phyloP scores from a whole-genome alignment of 2,329 filamentous ascomycete genomes.

The Cordyceps javanica region DNA sequence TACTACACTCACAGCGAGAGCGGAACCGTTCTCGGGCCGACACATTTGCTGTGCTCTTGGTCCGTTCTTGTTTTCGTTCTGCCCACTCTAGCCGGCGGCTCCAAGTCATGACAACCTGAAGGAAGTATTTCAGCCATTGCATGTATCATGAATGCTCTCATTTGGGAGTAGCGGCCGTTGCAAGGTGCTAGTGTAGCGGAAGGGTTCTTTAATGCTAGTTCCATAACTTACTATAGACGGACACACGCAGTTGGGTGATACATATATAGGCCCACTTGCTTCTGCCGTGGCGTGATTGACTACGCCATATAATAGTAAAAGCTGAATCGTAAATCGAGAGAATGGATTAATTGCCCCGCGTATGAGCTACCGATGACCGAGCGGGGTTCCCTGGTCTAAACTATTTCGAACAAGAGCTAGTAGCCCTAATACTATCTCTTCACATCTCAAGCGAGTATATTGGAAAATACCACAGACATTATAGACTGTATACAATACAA shows the following conservation, averaged over 20 bases:
- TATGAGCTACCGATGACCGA: not conserved
- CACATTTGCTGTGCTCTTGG: not conserved
- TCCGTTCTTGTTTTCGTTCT: not conserved
- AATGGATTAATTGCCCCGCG: not conserved
- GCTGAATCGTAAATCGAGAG: not conserved
- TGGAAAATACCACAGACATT: too few species aligned
- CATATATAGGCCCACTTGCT: not conserved
- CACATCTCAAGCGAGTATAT: too few species aligned
- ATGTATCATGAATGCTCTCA: not conserved
- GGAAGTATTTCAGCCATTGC: too few species aligned
- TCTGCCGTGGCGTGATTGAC: too few species aligned
- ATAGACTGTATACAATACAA: too few species aligned
- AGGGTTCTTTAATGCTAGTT: not conserved
- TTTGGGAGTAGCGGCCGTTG: constrained; percentile 5
- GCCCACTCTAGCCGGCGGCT: too few species aligned
- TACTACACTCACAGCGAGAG: not conserved
- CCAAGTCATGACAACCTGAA: too few species aligned
- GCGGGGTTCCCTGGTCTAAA: not conserved
- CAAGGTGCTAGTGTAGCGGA: not conserved
- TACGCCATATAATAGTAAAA: too few species aligned
- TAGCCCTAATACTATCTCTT: too few species aligned
- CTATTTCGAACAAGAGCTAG: not conserved
- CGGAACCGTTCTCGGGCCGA: not conserved
- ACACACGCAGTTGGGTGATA: not conserved
- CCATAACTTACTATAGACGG: not conserved